Evolutionary conservation across 2,329 filamentous ascomycete genomes (phyloP), one percentile per base, ranked within the genome.

Genomic region (Immersiporthe knoxdaviesiana): DNA sequence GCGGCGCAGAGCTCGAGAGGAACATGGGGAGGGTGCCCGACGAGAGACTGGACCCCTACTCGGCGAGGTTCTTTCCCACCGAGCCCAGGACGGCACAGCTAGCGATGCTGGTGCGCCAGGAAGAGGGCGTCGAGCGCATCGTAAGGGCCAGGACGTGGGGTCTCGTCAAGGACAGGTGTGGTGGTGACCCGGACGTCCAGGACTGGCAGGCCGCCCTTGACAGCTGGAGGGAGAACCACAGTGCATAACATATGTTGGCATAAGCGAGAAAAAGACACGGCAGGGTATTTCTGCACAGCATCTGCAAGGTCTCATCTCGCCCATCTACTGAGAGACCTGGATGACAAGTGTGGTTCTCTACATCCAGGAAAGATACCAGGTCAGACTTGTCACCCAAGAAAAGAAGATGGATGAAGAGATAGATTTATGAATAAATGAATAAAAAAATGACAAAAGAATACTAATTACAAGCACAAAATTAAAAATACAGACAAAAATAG

Each of bases 31-130:
- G 89, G 65, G 84, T 95, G 0, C 90, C 98, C 5, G 88, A 98
- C 78, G 96, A 98, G 81, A 84, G 96, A 68, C 79, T 97, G 69
- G 96, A 99, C 81, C 96, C 96, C 1, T 99, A 99, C 77, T 94
- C 92, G 12, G 91, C 85, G 8, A 84, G 95, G 32, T 97, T 93
- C 78, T 95, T 95, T 74, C 90, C 92, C 0, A 82, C 84, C 65
- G 94, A 98, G 80, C 85, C 92, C 18, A 85, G 94, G 72, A 96
- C 94, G 0, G 92, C 97, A 80, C 87, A 86, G 63, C 79, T 99
- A 71, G 94, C 93, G 12, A 85, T 84, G 56, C 77, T 94, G 65
- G 82, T 97, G 69, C 85, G 91, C 74, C 91, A 92, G 77, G 93
- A 97, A 81, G 86, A 88, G 75, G 87, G 87, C 52, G 88, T 97